Percentiles rank a stretch among this genome's conserved stretches.
Conservation (phyloP, 2,329 filamentous ascomycete genomes). For the Sodiomyces alkalinus region DNA sequence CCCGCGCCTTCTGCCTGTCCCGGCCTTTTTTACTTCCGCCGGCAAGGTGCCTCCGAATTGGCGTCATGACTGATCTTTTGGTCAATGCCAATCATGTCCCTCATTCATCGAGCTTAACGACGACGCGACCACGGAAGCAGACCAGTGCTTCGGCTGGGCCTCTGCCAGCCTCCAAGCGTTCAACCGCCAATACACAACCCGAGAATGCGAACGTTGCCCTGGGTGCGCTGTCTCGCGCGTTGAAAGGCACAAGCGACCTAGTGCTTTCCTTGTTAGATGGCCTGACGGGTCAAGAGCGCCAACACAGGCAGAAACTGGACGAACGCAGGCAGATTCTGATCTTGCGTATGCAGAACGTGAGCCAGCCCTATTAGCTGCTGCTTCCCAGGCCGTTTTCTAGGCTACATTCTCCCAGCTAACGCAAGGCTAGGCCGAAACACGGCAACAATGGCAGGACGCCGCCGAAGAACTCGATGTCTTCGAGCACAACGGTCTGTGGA, state of each 20-base stretch:
- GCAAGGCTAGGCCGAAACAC: conserved; percentile 57
- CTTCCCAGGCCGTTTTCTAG: background rate
- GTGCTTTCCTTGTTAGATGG: conserved; percentile 36
- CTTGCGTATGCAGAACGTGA: conserved; percentile 49
- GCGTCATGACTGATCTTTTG: too few species aligned
- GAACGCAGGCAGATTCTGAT: conserved; percentile 48
- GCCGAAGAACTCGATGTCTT: conserved; percentile 65
- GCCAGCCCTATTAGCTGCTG: too few species aligned
- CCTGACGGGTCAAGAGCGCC: conserved; percentile 33
- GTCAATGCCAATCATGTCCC: too few species aligned
- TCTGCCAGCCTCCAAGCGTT: conserved; percentile 5
- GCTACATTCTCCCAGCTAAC: conserved; percentile 1
- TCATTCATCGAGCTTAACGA: too few species aligned
- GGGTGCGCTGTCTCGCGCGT: conserved; percentile 14
- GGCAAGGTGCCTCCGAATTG: too few species aligned
- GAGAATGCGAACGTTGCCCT: conserved; percentile 4
- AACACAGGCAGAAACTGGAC: conserved; percentile 29
- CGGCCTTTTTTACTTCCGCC: too few species aligned
- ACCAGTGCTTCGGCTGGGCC: too few species aligned
- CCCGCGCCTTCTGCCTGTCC: too few species aligned
- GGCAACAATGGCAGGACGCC: conserved; percentile 58
- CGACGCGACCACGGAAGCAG: too few species aligned
- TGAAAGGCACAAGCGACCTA: conserved; percentile 24
- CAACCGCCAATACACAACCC: too few species aligned
- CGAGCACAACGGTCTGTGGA: conserved; percentile 74